phyloP scores from a whole-genome alignment of 176 grass and related monocot genomes.

The Pontederia paniculata region DNA sequence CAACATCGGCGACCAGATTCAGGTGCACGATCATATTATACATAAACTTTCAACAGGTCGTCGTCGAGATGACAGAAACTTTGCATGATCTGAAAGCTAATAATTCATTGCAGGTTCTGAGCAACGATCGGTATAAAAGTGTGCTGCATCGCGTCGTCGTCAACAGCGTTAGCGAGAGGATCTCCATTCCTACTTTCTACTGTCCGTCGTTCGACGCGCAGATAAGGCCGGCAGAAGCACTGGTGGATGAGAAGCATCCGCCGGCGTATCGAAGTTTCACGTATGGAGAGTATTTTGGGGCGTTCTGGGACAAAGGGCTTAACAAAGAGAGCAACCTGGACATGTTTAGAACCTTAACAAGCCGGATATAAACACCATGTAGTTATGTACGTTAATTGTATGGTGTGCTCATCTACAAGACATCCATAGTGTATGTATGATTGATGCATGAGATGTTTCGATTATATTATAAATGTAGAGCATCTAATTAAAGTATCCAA shows the following conservation, averaged over 20 bases:
- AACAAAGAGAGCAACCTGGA: conserved; percentile 54
- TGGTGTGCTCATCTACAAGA: too few relatives aligned
- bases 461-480: too few relatives aligned
- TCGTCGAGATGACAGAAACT: too few relatives aligned
- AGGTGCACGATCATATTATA: too few relatives aligned
- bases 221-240: conserved; percentile 33
- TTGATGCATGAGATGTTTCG: too few relatives aligned
- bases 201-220: conserved; percentile 50
- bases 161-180: conserved; percentile 61
- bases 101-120: conserved; percentile 32
- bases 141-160: conserved; percentile 76
- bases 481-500: too few relatives aligned
- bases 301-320: conserved; percentile 79
- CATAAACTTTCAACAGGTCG: too few relatives aligned
- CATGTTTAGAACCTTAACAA: conserved; percentile 33
- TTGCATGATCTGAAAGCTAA: too few relatives aligned
- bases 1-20: conserved; percentile 78
- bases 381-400: too few relatives aligned
- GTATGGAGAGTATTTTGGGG: conserved; percentile 53
- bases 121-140: conserved; percentile 72
- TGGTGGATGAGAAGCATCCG: conserved; percentile 38
- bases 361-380: too few relatives aligned
- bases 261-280: conserved; percentile 49
- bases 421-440: too few relatives aligned
- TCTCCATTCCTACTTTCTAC: conserved; percentile 88